Base-by-base conservation (phyloP, 2,329 filamentous ascomycete species). In the Microdochium nivale region DNA sequence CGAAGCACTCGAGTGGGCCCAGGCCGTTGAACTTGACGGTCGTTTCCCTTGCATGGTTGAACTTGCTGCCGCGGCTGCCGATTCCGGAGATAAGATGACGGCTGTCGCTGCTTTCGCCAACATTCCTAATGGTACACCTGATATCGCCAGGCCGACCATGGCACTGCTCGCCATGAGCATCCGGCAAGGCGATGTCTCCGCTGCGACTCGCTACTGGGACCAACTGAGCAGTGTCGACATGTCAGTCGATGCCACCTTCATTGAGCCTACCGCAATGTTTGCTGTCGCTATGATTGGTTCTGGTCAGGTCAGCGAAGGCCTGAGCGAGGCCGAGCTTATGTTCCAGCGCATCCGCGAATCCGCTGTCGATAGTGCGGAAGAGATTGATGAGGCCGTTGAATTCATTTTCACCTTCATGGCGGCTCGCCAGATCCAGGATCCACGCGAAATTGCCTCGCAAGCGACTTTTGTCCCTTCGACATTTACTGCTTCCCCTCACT, bases 241-340 rank as follows among this genome's bases (percentile, higher is more conserved):
- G 61, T 73, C 77, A 49, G 77, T 82, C 32, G 78, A 79, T 13
- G 66, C 77, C 51, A 74, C 83, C 30, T 86, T 95, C 67, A 87
- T 96, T 55, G 90, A 96, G 71, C 88, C 90, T 24, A 87, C 90
- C 13, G 82, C 88, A 52, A 96, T 96, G 90, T 96, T 92, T 62
- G 83, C 88, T 14, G 83, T 95, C 52, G 89, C 90, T 48, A 76
- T 97, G 67, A 87, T 97, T 64, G 87, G 88, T 51, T 89, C 88
- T 56, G 90, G 90, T 43, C 85, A 90, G 62, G 80, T 91, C 48
- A 83, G 86, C n/a, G 88, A 92, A 63, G 94, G 87, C 49, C 70
- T 97, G 53, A 74, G 78, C 13, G 83, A 94, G 65, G 85, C 88
- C 10, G 88, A 94, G 60, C 76, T 84, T 62, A 95, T 96, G 88